A percentile compares a stretch with the other conserved stretches of the same genome.
Evolutionary conservation across 257 asterid species (phyloP).

Genomic region (Fraxinus quadrangulata): DNA sequence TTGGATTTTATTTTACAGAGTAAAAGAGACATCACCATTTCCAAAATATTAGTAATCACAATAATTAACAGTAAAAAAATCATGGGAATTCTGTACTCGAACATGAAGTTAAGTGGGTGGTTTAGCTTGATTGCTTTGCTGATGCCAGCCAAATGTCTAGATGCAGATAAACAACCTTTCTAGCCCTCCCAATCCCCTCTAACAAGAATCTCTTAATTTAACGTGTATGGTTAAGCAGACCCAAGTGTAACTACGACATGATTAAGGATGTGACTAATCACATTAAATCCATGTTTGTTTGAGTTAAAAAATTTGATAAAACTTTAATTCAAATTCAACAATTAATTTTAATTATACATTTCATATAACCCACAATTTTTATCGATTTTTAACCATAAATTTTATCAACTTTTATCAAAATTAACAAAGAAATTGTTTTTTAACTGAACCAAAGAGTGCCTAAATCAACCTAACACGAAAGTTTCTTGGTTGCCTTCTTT

Average conservation of each 20-base stretch:
- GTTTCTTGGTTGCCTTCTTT: slow-evolving; percentile 9
- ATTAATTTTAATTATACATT: too few species aligned
- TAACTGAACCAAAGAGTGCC: too few species aligned
- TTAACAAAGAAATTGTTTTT: too few species aligned
- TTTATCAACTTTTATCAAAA: too few species aligned
- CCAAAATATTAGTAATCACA: neutral
- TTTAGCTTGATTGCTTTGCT: neutral
- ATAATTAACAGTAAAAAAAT: too few species aligned
- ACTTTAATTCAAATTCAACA: too few species aligned
- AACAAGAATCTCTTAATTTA: neutral
- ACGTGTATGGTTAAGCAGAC: neutral
- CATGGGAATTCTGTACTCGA: neutral
- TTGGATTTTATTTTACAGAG: too few species aligned
- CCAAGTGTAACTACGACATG: neutral
- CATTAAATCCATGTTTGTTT: too few species aligned
- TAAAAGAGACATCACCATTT: neutral
- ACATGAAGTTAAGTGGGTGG: neutral
- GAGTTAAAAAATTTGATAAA: too few species aligned
- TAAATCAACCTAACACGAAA: neutral
- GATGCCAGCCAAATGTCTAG: neutral
- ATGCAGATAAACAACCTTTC: neutral
- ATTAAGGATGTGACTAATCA: neutral
- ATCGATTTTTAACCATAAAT: too few species aligned
- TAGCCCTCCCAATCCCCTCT: neutral
- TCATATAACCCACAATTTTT: too few species aligned